Evolutionary conservation across 768 basidiomycete species (phyloP).

Genomic region (Rhizopogon vesiculosus): DNA sequence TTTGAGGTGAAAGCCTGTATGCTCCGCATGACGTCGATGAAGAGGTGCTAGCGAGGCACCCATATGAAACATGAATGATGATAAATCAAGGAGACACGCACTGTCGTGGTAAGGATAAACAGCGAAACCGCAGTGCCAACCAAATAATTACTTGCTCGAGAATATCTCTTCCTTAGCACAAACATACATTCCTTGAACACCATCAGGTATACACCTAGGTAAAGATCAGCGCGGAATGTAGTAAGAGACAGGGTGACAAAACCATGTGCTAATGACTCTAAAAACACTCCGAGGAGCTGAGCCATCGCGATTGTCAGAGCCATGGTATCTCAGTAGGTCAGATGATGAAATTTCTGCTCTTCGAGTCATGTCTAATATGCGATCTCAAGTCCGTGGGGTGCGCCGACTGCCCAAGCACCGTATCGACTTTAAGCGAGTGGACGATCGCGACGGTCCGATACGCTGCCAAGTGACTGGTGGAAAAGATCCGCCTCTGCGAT

Average conservation of each 20-base stretch:
- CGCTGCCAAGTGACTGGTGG: no score
- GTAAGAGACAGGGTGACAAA: background rate
- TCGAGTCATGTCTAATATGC: no score
- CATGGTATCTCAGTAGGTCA: background rate
- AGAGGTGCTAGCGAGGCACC: slow-evolving; percentile 12
- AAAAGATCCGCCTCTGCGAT: no score
- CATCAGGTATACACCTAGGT: slow-evolving; percentile 3
- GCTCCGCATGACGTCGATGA: slow-evolving; percentile 15
- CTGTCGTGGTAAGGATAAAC: slow-evolving; percentile 4
- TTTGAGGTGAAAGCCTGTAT: slow-evolving; percentile 17
- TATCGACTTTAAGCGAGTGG: no score
- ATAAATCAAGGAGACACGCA: background rate
- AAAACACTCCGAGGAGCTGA: slow-evolving; percentile 6
- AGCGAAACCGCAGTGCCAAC: slow-evolving; percentile 3
- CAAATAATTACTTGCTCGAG: slow-evolving; percentile 3
- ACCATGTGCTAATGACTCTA: slow-evolving; percentile 6
- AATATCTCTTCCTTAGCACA: slow-evolving; percentile 3
- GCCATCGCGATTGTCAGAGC: slow-evolving; percentile 4
- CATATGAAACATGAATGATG: background rate
- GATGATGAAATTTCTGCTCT: no score
- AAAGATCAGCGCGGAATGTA: background rate
- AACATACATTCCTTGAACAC: slow-evolving; percentile 2
- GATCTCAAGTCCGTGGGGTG: no score
- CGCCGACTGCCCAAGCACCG: no score
- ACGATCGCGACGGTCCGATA: no score